These are phyloP conservation scores for Polyporus arcularius DNA, from an alignment of 768 basidiomycete genomes.

Conservation along the genomic window DNA sequence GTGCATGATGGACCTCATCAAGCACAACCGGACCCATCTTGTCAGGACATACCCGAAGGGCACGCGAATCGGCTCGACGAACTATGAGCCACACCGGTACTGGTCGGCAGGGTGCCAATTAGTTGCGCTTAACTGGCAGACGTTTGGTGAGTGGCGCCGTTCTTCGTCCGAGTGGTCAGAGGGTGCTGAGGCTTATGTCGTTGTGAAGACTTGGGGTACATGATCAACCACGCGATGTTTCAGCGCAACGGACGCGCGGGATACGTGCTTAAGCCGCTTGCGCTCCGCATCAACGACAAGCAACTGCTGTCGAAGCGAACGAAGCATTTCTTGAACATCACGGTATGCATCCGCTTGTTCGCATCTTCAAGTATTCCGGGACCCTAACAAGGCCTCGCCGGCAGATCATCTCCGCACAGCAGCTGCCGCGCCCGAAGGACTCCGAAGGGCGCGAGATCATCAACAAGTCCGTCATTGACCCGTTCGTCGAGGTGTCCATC, in stretches of 20 bases:
- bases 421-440: slow-evolving; percentile 77
- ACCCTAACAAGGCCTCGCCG: not conserved
- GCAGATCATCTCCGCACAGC: slow-evolving; percentile 85
- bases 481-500: slow-evolving; percentile 80
- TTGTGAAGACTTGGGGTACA: slow-evolving; percentile 74
- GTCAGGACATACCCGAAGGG: slow-evolving; percentile 89
- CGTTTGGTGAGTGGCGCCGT: slow-evolving; percentile 63
- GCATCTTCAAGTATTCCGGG: not conserved
- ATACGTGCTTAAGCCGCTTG: slow-evolving; percentile 86
- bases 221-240: slow-evolving; percentile 97
- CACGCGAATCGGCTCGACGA: slow-evolving; percentile 75
- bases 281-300: slow-evolving; percentile 68
- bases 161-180: not conserved
- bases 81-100: slow-evolving; percentile 85
- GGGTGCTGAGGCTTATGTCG: not conserved
- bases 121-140: slow-evolving; percentile 98
- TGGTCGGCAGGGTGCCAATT: slow-evolving; percentile 91
- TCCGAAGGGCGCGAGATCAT: slow-evolving; percentile 59
- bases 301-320: slow-evolving; percentile 53
- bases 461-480: slow-evolving; percentile 60
- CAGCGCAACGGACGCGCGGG: slow-evolving; percentile 85
- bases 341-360: slow-evolving; percentile 39
- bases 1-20: slow-evolving; percentile 70
- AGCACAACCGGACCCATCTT: slow-evolving; percentile 82
- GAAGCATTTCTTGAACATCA: slow-evolving; percentile 64